These are phyloP conservation scores for Chlorella vulgaris DNA, from an alignment of 139 green algal genomes.

Conservation along the genomic window DNA sequence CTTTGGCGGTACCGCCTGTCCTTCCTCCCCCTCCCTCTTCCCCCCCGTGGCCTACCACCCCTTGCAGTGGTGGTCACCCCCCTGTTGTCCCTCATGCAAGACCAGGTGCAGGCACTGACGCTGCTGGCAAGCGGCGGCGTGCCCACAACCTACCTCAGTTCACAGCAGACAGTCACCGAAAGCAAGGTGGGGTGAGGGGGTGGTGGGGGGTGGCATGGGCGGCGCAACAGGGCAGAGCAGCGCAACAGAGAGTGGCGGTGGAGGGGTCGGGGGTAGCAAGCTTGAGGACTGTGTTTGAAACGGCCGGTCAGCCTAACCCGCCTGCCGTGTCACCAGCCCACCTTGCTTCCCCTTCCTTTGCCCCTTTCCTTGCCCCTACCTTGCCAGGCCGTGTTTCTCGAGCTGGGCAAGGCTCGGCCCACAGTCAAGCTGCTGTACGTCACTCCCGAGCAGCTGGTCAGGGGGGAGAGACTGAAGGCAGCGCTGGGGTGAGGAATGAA, in stretches of 20 bases:
- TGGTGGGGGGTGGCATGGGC: not conserved
- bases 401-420: conserved; percentile 71
- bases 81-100: conserved; percentile 91
- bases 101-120: conserved; percentile 67
- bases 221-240: too few relatives aligned
- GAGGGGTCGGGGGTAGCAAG: too few relatives aligned
- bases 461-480: conserved; percentile 37
- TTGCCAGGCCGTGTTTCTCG: conserved; percentile 56
- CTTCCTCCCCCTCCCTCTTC: conserved; percentile 51
- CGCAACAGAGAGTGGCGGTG: too few relatives aligned
- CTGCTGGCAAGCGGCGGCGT: conserved; percentile 60
- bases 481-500: conserved; percentile 27
- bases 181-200: not conserved
- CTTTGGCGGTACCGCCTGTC: not conserved
- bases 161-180: conserved; percentile 67
- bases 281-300: too few relatives aligned
- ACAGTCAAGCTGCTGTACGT: conserved; percentile 86
- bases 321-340: too few relatives aligned
- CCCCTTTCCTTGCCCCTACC: too few relatives aligned
- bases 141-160: conserved; percentile 79
- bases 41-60: too few relatives aligned
- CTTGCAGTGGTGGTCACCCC: conserved; percentile 94
- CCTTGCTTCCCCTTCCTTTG: too few relatives aligned
- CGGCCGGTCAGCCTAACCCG: too few relatives aligned
- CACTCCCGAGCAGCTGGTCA: conserved; percentile 80